Evolutionary conservation across 2,329 filamentous ascomycete species (phyloP), one percentile per base, ranked within the genome.

Genomic region (Dryadomyces sulphureus): DNA sequence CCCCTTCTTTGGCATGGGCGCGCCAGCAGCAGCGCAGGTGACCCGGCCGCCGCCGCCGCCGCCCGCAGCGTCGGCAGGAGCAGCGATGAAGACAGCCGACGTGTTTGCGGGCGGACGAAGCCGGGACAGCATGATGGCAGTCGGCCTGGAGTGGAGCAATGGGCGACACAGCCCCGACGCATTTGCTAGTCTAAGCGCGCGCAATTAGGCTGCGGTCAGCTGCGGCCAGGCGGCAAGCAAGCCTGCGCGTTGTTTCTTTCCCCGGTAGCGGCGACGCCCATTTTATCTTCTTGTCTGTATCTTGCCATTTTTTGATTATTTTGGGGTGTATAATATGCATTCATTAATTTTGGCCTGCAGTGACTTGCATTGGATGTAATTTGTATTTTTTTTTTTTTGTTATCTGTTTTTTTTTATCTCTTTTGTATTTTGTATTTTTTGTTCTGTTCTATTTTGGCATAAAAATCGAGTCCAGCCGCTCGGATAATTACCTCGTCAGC

Each of bases 121-220:
- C 55, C 73, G 82, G 42, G 84, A 88, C 57, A 88, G 83, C 59
- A 75, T 85, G 59, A 75, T 78, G 53, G 73, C 82, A 36, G 68
- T 77, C 60, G 75, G 76, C 47, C 73, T 79, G 67, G 70, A 74
- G 40, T 79, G 75, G 75, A 69, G 69, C 55, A 81, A 79, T 54
- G 84, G 84, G 9, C 68, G 84, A 38, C 83, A 88, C 57, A 87
- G 82, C 54, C 84, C 84, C 4, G 84, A 89, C 61, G 84, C 84
- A 14, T 89, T 88, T 68, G 77, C 83, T 2, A 84, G 80, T 43
- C 65, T 89, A 52, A 86, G 81, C 55, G 77, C 81, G 45, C 66
- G 73, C 53, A 70, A 73, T 55, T 63, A 59, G 56, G n/a, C n/a
- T n/a, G n/a, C n/a, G n/a, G n/a, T n/a, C n/a, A n/a, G n/a, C n/a